phyloP scores from a whole-genome alignment of 352 stramenopile genomes.

The Phytopythium vexans region DNA sequence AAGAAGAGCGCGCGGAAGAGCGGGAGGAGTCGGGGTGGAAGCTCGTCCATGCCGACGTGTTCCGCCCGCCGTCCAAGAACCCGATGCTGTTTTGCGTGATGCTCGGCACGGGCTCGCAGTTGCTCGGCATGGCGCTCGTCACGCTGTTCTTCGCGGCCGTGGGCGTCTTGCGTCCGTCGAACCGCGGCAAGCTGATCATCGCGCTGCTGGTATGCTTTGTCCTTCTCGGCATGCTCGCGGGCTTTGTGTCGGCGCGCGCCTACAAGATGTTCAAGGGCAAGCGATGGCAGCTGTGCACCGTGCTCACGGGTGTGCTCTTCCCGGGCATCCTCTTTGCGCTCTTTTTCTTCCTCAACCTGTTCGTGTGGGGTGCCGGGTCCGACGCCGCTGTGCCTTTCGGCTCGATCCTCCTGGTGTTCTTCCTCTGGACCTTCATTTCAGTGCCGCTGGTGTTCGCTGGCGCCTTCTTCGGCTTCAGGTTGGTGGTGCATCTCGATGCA shows the following conservation, averaged over 20 bases:
- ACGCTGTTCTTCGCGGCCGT: constrained; percentile 97
- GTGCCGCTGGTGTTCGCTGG: constrained; percentile 98
- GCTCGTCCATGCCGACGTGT: constrained; percentile 99
- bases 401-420: constrained; percentile 96
- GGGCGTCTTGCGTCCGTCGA: constrained; percentile 96
- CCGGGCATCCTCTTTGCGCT: constrained; percentile 95
- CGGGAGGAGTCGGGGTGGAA: constrained; percentile 99
- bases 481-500: constrained; percentile 22
- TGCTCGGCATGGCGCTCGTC: constrained; percentile 94
- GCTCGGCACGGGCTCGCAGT: constrained; percentile 96
- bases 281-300: constrained; percentile 96
- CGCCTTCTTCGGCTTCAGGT: constrained; percentile 98
- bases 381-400: constrained; percentile 95
- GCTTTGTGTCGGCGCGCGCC: constrained; percentile 94
- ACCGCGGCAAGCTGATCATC: constrained; percentile 97
- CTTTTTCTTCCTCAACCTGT: constrained; percentile 98
- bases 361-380: constrained; percentile 93
- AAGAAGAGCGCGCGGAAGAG: constrained; percentile 97
- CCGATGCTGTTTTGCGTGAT: constrained; percentile 97
- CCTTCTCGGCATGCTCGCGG: constrained; percentile 94
- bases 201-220: constrained; percentile 98
- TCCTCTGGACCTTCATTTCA: constrained; percentile 99
- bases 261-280: constrained; percentile 99
- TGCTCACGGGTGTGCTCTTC: constrained; percentile 95
- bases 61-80: constrained; percentile 94